These are phyloP conservation scores for Fraxinus sp. DNA, from an alignment of 305 asterid species.

Conservation along the genomic window DNA sequence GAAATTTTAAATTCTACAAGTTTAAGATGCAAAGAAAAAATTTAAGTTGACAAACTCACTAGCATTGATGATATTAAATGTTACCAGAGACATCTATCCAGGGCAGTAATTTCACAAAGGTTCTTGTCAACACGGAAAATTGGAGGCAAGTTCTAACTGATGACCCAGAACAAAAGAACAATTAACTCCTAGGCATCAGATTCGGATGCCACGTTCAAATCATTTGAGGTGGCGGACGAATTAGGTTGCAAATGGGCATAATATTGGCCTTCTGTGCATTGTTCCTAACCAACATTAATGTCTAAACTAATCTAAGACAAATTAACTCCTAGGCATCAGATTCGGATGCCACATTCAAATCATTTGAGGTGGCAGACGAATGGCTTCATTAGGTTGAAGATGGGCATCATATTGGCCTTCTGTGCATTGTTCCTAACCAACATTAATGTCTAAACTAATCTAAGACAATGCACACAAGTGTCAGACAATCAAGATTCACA, in stretches of 20 bases:
- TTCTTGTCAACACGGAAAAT: neutral
- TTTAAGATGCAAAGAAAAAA: neutral
- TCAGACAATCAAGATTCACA: constrained; percentile 5
- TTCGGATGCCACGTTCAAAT: constrained; percentile 6
- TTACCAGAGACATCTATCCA: neutral
- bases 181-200: neutral
- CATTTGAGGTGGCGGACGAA: neutral
- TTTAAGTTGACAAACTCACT: neutral
- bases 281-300: neutral
- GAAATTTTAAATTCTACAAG: neutral
- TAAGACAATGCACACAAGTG: neutral
- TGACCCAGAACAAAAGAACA: neutral
- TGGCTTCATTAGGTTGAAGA: constrained; percentile 2
- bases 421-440: neutral
- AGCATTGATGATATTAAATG: neutral
- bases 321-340: neutral
- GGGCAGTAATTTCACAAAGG: neutral
- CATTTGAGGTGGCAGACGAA: neutral
- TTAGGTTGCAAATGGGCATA: neutral
- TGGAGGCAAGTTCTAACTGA: neutral
- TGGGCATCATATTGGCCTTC: neutral
- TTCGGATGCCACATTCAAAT: constrained; percentile 5
- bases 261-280: neutral
- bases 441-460: neutral
- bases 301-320: neutral